These are phyloP conservation scores for Chytriomyces hyalinus DNA, from an alignment of 192 early-diverging fungal species.

Conservation along the genomic window DNA sequence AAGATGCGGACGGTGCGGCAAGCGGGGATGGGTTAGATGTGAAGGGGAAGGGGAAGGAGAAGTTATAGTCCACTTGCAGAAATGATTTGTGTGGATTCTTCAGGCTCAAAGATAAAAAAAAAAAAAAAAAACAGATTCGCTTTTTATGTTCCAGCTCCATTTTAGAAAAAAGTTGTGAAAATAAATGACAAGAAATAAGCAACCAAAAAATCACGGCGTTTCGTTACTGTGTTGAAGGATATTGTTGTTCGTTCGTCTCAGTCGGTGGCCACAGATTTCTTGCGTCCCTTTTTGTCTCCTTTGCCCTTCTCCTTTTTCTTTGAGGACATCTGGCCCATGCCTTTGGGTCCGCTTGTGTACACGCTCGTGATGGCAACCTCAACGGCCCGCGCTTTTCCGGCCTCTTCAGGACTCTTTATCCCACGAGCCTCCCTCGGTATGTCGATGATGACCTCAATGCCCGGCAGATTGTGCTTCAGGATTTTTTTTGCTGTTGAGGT, in stretches of 20 bases:
- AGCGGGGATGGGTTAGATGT: slow-evolving; percentile 1
- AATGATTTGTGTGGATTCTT: no score
- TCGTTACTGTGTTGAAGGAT: no score
- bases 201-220: no score
- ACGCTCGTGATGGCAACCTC: slow-evolving; percentile 41
- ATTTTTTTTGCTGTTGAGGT: slow-evolving; percentile 28
- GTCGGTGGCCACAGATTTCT: neutral
- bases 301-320: slow-evolving; percentile 35
- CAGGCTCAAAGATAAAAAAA: no score
- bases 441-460: slow-evolving; percentile 18
- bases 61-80: neutral
- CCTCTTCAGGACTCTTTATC: slow-evolving; percentile 23
- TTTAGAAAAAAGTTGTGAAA: no score
- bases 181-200: no score
- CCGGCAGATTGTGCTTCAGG: slow-evolving; percentile 16
- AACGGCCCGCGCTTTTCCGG: slow-evolving; percentile 32
- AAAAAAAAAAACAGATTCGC: no score
- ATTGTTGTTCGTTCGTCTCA: no score
- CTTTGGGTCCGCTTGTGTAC: slow-evolving; percentile 44
- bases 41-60: slow-evolving; percentile 28
- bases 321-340: slow-evolving; percentile 19
- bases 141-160: no score
- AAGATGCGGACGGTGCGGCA: neutral
- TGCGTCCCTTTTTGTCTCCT: slow-evolving; percentile 27
- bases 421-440: slow-evolving; percentile 24